Conservation (phyloP, 2,329 filamentous ascomycete species). For the Gyromitra esculenta region DNA sequence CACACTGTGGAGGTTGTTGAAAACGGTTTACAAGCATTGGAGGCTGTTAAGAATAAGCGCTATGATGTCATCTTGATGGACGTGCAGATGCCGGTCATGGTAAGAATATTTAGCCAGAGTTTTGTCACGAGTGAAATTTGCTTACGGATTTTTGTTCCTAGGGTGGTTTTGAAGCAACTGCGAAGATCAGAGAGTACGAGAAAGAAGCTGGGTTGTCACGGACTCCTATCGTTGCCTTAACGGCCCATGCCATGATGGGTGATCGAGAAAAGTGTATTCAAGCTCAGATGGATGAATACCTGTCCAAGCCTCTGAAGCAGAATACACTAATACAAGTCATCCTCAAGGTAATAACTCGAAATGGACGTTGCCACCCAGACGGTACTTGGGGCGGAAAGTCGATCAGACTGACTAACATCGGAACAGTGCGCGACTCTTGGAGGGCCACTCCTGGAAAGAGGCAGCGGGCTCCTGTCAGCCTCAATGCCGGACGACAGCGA, state of each 20-base stretch:
- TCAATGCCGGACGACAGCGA: constrained; percentile 55
- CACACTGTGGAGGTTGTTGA: constrained; percentile 91
- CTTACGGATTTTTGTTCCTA: constrained; percentile 59
- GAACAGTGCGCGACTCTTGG: constrained; percentile 82
- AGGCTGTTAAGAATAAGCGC: constrained; percentile 88
- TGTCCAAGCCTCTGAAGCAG: constrained; percentile 95
- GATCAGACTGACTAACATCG: constrained; percentile 49
- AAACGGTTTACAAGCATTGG: constrained; percentile 91
- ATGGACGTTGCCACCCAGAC: constrained; percentile 48
- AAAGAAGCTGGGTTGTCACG: constrained; percentile 79
- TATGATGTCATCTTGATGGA: constrained; percentile 99
- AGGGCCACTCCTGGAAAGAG: constrained; percentile 75
- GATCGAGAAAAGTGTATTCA: constrained; percentile 98
- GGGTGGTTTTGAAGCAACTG: constrained; percentile 96
- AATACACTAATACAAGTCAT: constrained; percentile 98
- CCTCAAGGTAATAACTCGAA: constrained; percentile 68
- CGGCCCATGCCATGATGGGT: constrained; percentile 97
- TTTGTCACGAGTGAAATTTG: neutral
- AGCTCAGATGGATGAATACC: constrained; percentile 98
- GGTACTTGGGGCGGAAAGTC: constrained; percentile 42
- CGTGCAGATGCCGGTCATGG: constrained; percentile 99
- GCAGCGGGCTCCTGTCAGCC: constrained; percentile 52
- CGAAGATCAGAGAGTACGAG: constrained; percentile 95
- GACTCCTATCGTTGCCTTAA: constrained; percentile 95
- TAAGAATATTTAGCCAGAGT: constrained; percentile 62